A percentile compares a stretch with the other conserved stretches of the same genome.
phyloP scores from a whole-genome alignment of 129 eudicot genomes.

The Mikania micrantha region DNA sequence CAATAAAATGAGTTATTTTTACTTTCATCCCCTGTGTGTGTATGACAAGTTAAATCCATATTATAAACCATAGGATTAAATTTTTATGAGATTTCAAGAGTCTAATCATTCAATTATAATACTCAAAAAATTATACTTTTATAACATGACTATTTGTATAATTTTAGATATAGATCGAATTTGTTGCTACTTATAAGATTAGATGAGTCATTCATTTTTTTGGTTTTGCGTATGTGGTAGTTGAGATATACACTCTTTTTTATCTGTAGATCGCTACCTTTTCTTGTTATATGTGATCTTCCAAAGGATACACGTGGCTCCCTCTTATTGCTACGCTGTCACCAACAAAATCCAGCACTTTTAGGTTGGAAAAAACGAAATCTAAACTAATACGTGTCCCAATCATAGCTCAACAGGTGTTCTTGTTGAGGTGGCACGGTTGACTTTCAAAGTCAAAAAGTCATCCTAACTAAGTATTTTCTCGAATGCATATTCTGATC shows the following conservation, averaged over 20 bases:
- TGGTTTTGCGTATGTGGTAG: conserved; percentile 14
- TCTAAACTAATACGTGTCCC: conserved; percentile 16
- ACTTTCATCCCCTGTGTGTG: too few species aligned
- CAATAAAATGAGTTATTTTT: too few species aligned
- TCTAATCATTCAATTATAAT: too few species aligned
- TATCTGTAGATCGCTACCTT: background rate
- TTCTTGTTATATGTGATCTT: conserved; percentile 11
- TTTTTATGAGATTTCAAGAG: too few species aligned
- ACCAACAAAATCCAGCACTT: background rate
- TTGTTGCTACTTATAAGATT: too few species aligned
- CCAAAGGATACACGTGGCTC: conserved; percentile 19
- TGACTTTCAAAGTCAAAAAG: background rate
- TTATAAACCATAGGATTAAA: too few species aligned
- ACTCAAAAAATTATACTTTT: too few species aligned
- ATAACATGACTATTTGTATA: too few species aligned
- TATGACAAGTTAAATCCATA: too few species aligned
- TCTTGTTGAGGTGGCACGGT: background rate
- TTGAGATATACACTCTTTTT: conserved; percentile 16
- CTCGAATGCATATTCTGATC: too few species aligned
- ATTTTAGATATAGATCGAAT: too few species aligned
- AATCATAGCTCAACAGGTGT: conserved; percentile 1
- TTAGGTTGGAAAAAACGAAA: conserved; percentile 3
- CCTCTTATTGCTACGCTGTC: conserved; percentile 12
- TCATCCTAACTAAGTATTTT: background rate
- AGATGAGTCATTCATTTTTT: conserved; percentile 4